phyloP scores from a whole-genome alignment of 495 filamentous ascomycete genomes.

The Hypoxylon cercidicola region DNA sequence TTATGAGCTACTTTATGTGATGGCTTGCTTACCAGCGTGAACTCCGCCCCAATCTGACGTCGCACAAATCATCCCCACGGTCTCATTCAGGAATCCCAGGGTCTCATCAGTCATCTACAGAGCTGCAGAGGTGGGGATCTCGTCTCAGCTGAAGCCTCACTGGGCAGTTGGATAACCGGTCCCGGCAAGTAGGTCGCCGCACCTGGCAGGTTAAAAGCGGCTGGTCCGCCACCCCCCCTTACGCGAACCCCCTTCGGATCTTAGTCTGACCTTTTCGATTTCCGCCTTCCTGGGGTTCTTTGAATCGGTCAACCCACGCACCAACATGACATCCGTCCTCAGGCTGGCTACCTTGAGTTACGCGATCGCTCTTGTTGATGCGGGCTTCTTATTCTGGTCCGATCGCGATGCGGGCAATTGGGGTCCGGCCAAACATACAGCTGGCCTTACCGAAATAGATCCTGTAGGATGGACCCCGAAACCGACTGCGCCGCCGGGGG shows the following conservation, averaged over 20 bases:
- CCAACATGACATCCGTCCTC: constrained; percentile 46
- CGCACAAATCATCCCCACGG: constrained; percentile 34
- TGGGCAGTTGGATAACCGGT: constrained; percentile 41
- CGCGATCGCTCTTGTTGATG: constrained; percentile 42
- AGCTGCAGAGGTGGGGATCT: constrained; percentile 35
- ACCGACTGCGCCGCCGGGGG: constrained; percentile 46
- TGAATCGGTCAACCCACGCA: constrained; percentile 39
- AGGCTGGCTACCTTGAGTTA: constrained; percentile 47
- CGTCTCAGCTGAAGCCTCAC: constrained; percentile 45
- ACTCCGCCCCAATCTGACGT: constrained; percentile 40
- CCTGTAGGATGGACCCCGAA: constrained; percentile 45
- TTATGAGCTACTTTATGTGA: constrained; percentile 19
- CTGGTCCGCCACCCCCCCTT: constrained; percentile 28
- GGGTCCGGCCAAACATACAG: constrained; percentile 40
- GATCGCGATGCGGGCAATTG: constrained; percentile 39
- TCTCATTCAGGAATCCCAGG: constrained; percentile 43
- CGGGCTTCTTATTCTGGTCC: constrained; percentile 29
- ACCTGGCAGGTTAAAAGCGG: constrained; percentile 40
- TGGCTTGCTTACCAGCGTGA: constrained; percentile 36
- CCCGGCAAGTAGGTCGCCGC: constrained; percentile 39
- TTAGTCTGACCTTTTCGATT: constrained; percentile 24
- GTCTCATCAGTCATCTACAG: constrained; percentile 42
- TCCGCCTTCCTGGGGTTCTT: constrained; percentile 3
- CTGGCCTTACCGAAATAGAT: constrained; percentile 28
- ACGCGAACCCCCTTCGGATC: constrained; percentile 6